Evolutionary conservation across 805 yeast genomes (phyloP).

Genomic region (Komagataella ulmi): DNA sequence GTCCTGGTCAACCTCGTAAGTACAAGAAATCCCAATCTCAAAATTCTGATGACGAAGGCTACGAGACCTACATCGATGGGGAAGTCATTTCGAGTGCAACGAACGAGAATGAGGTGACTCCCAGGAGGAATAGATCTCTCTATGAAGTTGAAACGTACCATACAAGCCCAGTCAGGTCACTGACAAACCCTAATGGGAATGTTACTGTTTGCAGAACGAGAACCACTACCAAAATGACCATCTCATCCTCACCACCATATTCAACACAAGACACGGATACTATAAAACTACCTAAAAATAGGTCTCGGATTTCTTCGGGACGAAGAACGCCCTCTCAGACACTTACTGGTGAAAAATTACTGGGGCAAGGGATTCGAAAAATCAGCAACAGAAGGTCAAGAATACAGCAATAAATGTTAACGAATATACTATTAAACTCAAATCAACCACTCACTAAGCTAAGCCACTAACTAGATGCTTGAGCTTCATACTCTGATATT

Average conservation of each 20-base stretch:
- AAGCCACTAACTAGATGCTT: constrained; percentile 1
- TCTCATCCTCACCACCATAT: constrained; percentile 2
- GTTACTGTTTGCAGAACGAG: background rate
- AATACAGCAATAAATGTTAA: background rate
- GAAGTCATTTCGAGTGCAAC: background rate
- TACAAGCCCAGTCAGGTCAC: background rate
- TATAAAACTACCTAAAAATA: background rate
- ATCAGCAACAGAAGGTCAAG: constrained; percentile 11
- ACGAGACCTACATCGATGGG: background rate
- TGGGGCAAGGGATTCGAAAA: constrained; percentile 23
- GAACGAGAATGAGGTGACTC: background rate
- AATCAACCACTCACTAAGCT: background rate
- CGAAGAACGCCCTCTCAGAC: constrained; percentile 5
- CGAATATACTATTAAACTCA: background rate
- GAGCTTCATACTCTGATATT: constrained; percentile 22
- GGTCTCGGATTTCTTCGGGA: background rate
- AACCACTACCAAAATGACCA: constrained; percentile 2
- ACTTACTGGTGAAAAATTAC: constrained; percentile 13
- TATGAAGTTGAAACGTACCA: background rate
- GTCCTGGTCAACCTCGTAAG: constrained; percentile 97
- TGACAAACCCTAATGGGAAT: background rate
- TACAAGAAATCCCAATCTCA: constrained; percentile 11
- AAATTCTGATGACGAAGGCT: constrained; percentile 1
- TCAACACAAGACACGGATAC: background rate
- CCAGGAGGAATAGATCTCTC: background rate